Conservation (phyloP, 345 rosid genomes). For the Xanthoceras sorbifolium region DNA sequence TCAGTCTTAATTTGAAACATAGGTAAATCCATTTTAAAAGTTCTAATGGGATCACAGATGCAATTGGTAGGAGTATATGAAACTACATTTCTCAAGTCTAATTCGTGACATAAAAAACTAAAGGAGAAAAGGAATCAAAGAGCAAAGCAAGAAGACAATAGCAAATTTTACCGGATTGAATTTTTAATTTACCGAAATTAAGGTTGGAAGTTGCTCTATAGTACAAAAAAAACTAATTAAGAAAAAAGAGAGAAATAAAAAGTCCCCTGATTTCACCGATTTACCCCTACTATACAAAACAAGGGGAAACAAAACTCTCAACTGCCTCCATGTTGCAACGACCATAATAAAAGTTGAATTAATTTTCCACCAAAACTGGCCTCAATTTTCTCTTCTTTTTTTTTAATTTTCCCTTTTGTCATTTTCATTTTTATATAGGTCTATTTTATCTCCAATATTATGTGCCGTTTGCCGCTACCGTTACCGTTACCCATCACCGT, state of each 20-base stretch:
- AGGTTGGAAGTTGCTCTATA: slow-evolving; percentile 7
- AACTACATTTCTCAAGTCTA: not conserved
- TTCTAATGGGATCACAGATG: not conserved
- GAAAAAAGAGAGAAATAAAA: not conserved
- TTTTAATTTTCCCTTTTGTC: not conserved
- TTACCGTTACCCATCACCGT: slow-evolving; percentile 27
- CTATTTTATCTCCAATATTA: slow-evolving; percentile 7
- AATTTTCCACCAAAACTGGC: slow-evolving; percentile 34
- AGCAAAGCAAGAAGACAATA: not conserved
- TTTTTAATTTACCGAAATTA: slow-evolving; percentile 21
- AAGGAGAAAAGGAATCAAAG: not conserved
- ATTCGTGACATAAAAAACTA: not conserved
- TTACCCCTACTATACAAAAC: slow-evolving; percentile 33
- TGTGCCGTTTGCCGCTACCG: slow-evolving; percentile 21
- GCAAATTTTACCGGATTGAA: slow-evolving; percentile 9
- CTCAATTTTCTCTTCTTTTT: not conserved
- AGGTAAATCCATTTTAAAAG: not conserved
- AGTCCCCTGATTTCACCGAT: not conserved
- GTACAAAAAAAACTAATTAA: slow-evolving; percentile 13
- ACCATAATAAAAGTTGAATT: slow-evolving; percentile 19
- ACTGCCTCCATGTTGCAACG: slow-evolving; percentile 15
- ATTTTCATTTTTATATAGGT: not conserved
- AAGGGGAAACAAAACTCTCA: slow-evolving; percentile 25
- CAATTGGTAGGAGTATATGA: too few species aligned
- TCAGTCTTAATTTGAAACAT: not conserved